phyloP scores from a whole-genome alignment of 73 alveolate species.

The Paramecium sexaurelia region DNA sequence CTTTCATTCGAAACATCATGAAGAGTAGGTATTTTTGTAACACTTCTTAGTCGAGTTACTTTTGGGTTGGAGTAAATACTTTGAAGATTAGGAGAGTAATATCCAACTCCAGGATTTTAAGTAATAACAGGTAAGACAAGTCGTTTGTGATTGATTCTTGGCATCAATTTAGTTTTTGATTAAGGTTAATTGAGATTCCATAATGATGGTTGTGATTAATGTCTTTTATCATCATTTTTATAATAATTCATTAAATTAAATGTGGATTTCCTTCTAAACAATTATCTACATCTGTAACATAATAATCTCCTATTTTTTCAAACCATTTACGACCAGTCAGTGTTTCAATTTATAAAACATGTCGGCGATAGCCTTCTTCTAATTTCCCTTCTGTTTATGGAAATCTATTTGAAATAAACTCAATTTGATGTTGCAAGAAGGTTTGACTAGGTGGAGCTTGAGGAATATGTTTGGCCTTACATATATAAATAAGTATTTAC shows the following conservation, averaged over 20 bases:
- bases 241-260: slow-evolving; percentile 41
- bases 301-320: neutral
- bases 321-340: neutral
- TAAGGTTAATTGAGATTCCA: slow-evolving; percentile 14
- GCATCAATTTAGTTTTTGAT: neutral
- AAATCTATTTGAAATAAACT: neutral
- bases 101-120: slow-evolving; percentile 38
- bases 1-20: neutral
- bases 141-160: neutral
- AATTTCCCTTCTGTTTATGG: neutral
- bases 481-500: neutral
- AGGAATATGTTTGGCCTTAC: neutral
- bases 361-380: neutral
- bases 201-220: neutral
- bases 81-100: slow-evolving; percentile 21
- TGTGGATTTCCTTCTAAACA: slow-evolving; percentile 44
- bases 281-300: slow-evolving; percentile 26
- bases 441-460: neutral
- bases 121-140: neutral
- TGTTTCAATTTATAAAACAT: neutral
- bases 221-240: slow-evolving; percentile 9
- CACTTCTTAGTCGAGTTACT: slow-evolving; percentile 11
- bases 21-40: neutral
- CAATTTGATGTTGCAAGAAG: neutral
- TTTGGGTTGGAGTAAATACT: slow-evolving; percentile 12